Conservation (phyloP, 2,329 filamentous ascomycete genomes). For the Graphilbum fragrans region DNA sequence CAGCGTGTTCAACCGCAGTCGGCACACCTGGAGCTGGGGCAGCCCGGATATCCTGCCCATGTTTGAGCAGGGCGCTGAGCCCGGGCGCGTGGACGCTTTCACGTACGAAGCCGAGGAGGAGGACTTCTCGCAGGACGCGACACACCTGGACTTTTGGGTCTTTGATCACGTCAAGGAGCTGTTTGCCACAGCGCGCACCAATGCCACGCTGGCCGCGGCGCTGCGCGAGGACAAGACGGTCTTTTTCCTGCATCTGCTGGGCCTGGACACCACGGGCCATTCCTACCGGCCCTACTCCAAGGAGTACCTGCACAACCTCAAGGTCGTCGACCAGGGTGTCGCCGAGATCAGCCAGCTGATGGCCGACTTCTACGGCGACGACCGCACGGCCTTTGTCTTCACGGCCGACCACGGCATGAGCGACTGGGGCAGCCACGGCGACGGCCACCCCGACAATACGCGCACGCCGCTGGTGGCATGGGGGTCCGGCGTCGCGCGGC, state of each 20-base stretch:
- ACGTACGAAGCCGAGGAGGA: conserved; percentile 76
- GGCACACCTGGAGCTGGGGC: conserved; percentile 98
- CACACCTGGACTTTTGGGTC: conserved; percentile 81
- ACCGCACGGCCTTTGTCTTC: conserved; percentile 87
- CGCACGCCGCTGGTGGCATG: conserved; percentile 85
- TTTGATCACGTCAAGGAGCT: conserved; percentile 86
- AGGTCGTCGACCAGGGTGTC: conserved; percentile 85
- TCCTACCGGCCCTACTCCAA: conserved; percentile 80
- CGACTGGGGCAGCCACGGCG: conserved; percentile 97
- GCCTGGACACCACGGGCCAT: conserved; percentile 85
- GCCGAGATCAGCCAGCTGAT: conserved; percentile 71
- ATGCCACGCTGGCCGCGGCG: conserved; percentile 59
- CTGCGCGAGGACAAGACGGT: conserved; percentile 77
- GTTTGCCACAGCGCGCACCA: conserved; percentile 67
- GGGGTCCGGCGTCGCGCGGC: conserved; percentile 81
- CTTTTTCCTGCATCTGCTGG: conserved; percentile 90
- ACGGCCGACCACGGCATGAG: conserved; percentile 99
- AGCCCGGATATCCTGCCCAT: conserved; percentile 95
- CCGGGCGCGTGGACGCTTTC: conserved; percentile 76
- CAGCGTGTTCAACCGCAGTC: conserved; percentile 93
- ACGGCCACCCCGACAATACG: conserved; percentile 95
- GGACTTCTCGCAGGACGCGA: conserved; percentile 77
- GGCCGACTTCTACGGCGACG: conserved; percentile 73
- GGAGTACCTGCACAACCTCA: conserved; percentile 90
- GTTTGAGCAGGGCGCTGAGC: conserved; percentile 88